A percentile compares a stretch with the other conserved stretches of the same genome.
Evolutionary conservation across 805 yeast species (phyloP).

Genomic region (Maudiozyma bulderi): DNA sequence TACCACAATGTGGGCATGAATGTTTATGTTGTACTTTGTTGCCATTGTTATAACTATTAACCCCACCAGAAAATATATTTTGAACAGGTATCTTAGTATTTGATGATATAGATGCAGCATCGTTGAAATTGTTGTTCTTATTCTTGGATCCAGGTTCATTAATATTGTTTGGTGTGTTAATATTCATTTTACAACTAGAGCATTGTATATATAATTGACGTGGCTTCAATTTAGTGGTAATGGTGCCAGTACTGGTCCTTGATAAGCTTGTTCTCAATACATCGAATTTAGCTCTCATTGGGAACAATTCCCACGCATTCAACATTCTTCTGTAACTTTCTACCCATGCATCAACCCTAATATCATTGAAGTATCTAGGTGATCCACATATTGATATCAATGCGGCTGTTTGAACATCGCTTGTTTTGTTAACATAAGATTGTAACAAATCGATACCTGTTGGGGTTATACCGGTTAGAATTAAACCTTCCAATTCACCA

Average conservation of each 20-base stretch:
- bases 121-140: slow-evolving; percentile 1
- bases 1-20: slow-evolving; percentile 77
- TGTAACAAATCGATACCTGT: slow-evolving; percentile 73
- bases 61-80: neutral
- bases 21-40: slow-evolving; percentile 16
- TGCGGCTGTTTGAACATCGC: slow-evolving; percentile 89
- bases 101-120: slow-evolving; percentile 1
- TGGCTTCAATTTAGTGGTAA: slow-evolving; percentile 44
- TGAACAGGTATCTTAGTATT: neutral
- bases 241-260: slow-evolving; percentile 38
- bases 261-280: slow-evolving; percentile 64
- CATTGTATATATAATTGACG: slow-evolving; percentile 79
- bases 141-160: neutral
- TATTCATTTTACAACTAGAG: slow-evolving; percentile 67
- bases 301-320: slow-evolving; percentile 73
- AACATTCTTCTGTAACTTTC: slow-evolving; percentile 55
- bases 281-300: slow-evolving; percentile 76
- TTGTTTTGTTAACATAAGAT: slow-evolving; percentile 76
- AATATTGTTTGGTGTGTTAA: slow-evolving; percentile 28
- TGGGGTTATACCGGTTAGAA: slow-evolving; percentile 87
- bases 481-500: slow-evolving; percentile 87
- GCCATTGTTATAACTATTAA: neutral
- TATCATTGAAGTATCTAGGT: slow-evolving; percentile 72
- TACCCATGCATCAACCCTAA: slow-evolving; percentile 70
- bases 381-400: slow-evolving; percentile 70